Evolutionary conservation across 495 filamentous ascomycete species (phyloP).

Genomic region (Penicillium soppii): DNA sequence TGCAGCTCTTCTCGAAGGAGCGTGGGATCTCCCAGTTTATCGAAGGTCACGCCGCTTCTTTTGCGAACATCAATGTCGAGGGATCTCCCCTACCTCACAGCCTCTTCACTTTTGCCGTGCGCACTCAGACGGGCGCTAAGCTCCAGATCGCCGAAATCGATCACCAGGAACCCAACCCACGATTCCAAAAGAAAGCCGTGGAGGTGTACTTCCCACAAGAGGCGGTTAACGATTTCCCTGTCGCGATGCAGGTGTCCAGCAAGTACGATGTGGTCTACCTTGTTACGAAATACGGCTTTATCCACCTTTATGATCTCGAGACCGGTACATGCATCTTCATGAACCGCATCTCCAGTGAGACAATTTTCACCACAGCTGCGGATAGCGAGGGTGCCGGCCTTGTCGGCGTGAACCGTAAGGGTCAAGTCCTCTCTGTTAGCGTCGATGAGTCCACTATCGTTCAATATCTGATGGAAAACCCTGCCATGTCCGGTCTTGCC

Average conservation of each 20-base stretch:
- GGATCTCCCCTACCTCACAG: conserved; percentile 88
- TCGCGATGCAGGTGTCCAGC: conserved; percentile 94
- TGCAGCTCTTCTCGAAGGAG: conserved; percentile 96
- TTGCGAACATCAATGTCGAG: conserved; percentile 85
- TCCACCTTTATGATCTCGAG: conserved; percentile 97
- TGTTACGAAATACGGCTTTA: conserved; percentile 98
- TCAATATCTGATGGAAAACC: conserved; percentile 91
- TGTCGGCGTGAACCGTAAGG: conserved; percentile 95
- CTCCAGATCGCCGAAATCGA: conserved; percentile 98
- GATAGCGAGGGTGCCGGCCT: conserved; percentile 85
- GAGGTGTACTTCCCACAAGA: conserved; percentile 97
- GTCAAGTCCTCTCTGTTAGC: conserved; percentile 90
- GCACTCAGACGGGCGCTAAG: conserved; percentile 84
- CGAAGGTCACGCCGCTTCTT: conserved; percentile 95
- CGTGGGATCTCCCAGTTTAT: conserved; percentile 96
- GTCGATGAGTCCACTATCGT: conserved; percentile 90
- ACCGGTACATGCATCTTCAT: conserved; percentile 98
- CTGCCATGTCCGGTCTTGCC: conserved; percentile 84
- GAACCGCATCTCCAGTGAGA: conserved; percentile 99
- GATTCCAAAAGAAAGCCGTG: conserved; percentile 90
- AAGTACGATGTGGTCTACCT: conserved; percentile 96
- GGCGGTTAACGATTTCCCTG: conserved; percentile 94
- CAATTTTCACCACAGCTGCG: conserved; percentile 89
- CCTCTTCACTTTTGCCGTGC: conserved; percentile 94
- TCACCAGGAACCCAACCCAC: conserved; percentile 80